These are phyloP conservation scores for Aspergillus kassunensis DNA, from an alignment of 495 filamentous ascomycete species.

Conservation along the genomic window DNA sequence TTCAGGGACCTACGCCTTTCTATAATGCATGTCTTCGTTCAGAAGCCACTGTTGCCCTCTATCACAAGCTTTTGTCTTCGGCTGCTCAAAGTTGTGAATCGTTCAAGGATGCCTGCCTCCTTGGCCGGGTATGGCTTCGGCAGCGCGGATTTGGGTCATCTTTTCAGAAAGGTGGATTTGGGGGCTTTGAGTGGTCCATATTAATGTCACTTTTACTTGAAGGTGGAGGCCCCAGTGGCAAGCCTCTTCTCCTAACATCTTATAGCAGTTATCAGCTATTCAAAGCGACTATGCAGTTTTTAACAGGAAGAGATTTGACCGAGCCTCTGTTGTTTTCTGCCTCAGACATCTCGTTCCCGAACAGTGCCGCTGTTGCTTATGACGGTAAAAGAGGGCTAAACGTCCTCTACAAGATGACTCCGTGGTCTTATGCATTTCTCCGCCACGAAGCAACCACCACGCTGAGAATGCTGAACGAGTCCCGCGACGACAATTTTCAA, in stretches of 20 bases:
- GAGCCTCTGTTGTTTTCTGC: constrained; percentile 56
- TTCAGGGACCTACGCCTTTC: constrained; percentile 62
- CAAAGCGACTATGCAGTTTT: constrained; percentile 82
- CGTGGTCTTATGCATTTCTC: constrained; percentile 72
- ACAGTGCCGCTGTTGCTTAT: constrained; percentile 44
- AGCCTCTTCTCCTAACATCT: constrained; percentile 65
- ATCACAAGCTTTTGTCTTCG: constrained; percentile 66
- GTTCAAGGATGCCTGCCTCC: constrained; percentile 77
- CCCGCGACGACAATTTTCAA: constrained; percentile 74
- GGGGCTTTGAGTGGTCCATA: constrained; percentile 84
- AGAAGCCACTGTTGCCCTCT: constrained; percentile 68
- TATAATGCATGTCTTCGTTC: constrained; percentile 84
- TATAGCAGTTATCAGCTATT: constrained; percentile 93
- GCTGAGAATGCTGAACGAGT: constrained; percentile 67
- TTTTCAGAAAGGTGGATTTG: constrained; percentile 78
- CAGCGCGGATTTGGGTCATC: constrained; percentile 75
- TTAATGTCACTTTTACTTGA: constrained; percentile 77
- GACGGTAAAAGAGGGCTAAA: constrained; percentile 74
- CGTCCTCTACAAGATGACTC: constrained; percentile 84
- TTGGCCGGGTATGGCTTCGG: constrained; percentile 83
- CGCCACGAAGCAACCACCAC: constrained; percentile 69
- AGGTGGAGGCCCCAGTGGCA: constrained; percentile 64
- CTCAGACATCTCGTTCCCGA: constrained; percentile 27
- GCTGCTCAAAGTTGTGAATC: constrained; percentile 61
- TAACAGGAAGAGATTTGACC: constrained; percentile 66